These are phyloP conservation scores for Trichopus zeylanicus DNA, from an alignment of 116 monocot genomes.

Conservation along the genomic window DNA sequence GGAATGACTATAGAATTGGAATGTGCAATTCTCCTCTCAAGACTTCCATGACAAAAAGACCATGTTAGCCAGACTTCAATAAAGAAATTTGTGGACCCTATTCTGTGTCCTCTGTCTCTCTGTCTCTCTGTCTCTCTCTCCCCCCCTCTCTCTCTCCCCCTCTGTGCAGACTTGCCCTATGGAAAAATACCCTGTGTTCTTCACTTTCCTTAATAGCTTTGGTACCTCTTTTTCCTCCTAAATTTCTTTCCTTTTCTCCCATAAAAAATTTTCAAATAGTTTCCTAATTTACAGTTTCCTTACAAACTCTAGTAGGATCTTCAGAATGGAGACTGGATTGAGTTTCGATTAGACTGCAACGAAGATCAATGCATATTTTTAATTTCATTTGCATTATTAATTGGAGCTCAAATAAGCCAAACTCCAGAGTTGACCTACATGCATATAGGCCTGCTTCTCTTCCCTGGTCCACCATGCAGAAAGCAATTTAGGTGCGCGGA, in stretches of 20 bases:
- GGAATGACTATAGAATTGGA: background rate
- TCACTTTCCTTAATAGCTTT: background rate
- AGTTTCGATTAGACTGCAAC: too few relatives aligned
- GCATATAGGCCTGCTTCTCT: background rate
- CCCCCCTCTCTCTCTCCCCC: background rate
- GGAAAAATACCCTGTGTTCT: background rate
- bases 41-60: background rate
- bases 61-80: constrained; percentile 1
- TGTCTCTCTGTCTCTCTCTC: too few relatives aligned
- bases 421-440: constrained; percentile 8
- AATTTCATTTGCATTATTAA: too few relatives aligned
- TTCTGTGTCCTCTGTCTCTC: background rate
- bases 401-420: constrained; percentile 4
- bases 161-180: too few relatives aligned
- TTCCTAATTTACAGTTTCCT: background rate
- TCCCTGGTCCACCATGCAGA: background rate
- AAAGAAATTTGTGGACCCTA: background rate
- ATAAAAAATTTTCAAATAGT: background rate
- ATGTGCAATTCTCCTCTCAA: background rate
- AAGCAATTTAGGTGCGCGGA: background rate
- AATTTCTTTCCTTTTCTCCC: background rate
- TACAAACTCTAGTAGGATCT: background rate
- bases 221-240: background rate
- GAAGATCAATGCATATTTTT: too few relatives aligned
- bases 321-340: too few relatives aligned